Percentiles rank a stretch among this genome's conserved stretches.
Conservation (phyloP, 768 basidiomycete species). For the Peribolospora kevripleyi region DNA sequence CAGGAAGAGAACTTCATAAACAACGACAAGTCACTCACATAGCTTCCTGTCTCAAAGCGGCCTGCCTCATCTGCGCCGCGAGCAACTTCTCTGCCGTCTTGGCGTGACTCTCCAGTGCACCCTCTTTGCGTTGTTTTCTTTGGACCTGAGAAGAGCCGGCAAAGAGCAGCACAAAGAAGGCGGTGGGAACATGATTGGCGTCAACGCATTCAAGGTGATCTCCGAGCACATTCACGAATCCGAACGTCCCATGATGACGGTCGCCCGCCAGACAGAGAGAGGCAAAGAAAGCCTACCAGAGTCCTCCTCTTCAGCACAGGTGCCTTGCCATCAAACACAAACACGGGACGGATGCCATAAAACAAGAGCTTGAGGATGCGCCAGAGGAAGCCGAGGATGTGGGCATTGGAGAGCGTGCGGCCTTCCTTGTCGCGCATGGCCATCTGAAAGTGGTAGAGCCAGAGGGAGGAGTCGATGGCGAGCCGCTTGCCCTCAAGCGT, state of each 20-base stretch:
- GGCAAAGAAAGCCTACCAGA: slow-evolving; percentile 32
- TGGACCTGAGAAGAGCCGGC: slow-evolving; percentile 33
- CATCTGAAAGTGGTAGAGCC: slow-evolving; percentile 98
- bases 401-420: slow-evolving; percentile 66
- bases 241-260: not conserved
- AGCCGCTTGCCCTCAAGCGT: slow-evolving; percentile 82
- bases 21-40: slow-evolving; percentile 13
- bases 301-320: slow-evolving; percentile 70
- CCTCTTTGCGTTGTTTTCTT: slow-evolving; percentile 68
- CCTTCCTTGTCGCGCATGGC: slow-evolving; percentile 98
- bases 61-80: slow-evolving; percentile 74
- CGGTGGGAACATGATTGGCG: not conserved
- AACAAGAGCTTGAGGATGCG: slow-evolving; percentile 84
- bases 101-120: slow-evolving; percentile 61
- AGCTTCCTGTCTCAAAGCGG: slow-evolving; percentile 42
- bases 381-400: slow-evolving; percentile 69
- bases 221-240: not conserved
- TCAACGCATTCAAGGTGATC: not conserved
- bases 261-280: not conserved
- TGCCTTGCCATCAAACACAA: slow-evolving; percentile 95
- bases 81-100: slow-evolving; percentile 76
- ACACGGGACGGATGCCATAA: slow-evolving; percentile 94
- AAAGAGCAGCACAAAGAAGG: not conserved
- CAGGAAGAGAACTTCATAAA: not conserved
- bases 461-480: slow-evolving; percentile 96